These are phyloP conservation scores for Vaccinium darrowii DNA, from an alignment of 148 eudicot species.

Conservation along the genomic window DNA sequence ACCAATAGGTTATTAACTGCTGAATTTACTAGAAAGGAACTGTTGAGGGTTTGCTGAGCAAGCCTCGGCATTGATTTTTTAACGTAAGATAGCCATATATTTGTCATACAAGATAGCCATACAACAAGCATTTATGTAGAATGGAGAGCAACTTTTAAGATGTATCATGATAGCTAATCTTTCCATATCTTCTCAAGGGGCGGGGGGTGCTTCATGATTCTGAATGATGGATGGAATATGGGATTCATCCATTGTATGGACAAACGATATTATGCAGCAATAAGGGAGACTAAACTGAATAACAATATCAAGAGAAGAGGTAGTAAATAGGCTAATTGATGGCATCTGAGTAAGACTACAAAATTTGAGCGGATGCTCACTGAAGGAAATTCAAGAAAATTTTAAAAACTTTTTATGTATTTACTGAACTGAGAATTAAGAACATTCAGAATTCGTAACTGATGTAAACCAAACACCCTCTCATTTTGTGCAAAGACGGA, in stretches of 20 bases:
- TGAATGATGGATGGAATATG: neutral
- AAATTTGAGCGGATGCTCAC: conserved; percentile 5
- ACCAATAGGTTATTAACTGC: neutral
- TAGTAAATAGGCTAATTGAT: neutral
- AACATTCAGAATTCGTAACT: neutral
- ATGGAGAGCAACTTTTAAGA: too few relatives aligned
- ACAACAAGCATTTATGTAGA: neutral
- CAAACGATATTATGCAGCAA: neutral
- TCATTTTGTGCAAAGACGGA: neutral
- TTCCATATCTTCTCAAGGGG: neutral
- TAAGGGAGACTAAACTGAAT: neutral
- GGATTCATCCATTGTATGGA: neutral
- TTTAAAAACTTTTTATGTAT: neutral
- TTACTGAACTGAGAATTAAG: neutral
- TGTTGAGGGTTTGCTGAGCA: neutral
- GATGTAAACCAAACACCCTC: too few relatives aligned
- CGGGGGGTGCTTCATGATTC: neutral
- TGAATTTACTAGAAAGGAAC: neutral
- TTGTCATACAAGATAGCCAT: neutral
- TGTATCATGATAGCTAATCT: neutral
- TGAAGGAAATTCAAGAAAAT: neutral
- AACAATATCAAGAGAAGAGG: neutral
- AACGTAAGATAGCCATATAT: neutral
- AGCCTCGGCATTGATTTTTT: neutral
- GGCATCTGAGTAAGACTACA: too few relatives aligned